Base-by-base conservation (phyloP, 2,329 filamentous ascomycete species). In the Emericellopsis atlantica region DNA sequence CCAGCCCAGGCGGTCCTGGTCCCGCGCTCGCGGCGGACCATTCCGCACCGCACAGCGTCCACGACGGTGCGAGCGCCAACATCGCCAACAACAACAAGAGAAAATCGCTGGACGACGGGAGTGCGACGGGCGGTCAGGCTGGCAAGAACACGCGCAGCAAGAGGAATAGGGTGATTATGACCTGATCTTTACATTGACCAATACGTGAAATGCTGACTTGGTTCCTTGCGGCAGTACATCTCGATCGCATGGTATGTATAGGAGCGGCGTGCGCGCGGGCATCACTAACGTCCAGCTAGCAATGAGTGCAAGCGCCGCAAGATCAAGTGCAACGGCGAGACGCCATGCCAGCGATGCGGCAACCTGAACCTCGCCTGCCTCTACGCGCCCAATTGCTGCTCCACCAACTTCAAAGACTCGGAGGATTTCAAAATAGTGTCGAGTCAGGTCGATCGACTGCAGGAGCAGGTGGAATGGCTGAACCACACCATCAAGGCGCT, bases 371-470 rank as follows among this genome's bases (percentile, higher is more conserved):
- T 82, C 15, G 60, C 71, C 46, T 84, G 79, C 52, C 63, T 80
- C 36, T 84, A 83, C 60, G 69, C 78, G 6, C 72, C 76, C 12
- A 80, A 80, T 52, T 80, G 78, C 56, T 80, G 76, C 55, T 64
- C 75, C 46, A 89, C 77, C 65, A 87, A 76, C 59, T 88, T 95
- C 70, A 92, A 90, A 59, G 89, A 95, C 53, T 88, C 87, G 37
- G 85, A 93, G 9, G 89, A 95, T 57, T 95, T 88, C 67, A 84
- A 79, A 54, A 74, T 79, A 32, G 87, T 95, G 79, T 76, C 78
- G 41, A 68, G 72, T 29, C 83, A 92, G 49, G 76, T 95, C 44
- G 65, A 67, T 10, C 72, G 74, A 8, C 71, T 95, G 21, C 88
- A 95, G 58, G 81, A 90, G 41, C 87, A 95, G 61, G 83, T 95